Conservation (phyloP, 306 rosid genomes). For the Elaeagnus macrophylla region DNA sequence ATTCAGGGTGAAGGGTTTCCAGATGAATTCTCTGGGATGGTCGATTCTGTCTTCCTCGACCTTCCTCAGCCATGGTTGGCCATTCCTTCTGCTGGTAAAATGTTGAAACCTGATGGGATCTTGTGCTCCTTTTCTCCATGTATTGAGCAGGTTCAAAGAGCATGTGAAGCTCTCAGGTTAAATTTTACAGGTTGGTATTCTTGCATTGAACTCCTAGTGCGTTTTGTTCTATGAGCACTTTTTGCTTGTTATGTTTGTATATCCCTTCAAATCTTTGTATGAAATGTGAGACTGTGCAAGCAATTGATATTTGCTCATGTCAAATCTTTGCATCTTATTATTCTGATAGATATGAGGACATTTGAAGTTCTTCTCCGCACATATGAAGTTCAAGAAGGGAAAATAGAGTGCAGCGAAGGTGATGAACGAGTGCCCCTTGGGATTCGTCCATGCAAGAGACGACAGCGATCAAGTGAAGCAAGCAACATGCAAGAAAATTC, state of each 20-base stretch:
- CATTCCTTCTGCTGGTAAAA: conserved; percentile 65
- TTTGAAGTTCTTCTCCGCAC: conserved; percentile 76
- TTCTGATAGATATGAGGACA: conserved; percentile 63
- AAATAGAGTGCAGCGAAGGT: conserved; percentile 18
- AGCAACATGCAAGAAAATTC: conserved; percentile 24
- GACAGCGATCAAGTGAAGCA: conserved; percentile 44
- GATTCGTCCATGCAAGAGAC: conserved; percentile 61
- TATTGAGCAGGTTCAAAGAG: conserved; percentile 66
- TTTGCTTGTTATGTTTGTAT: neutral
- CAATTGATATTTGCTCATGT: neutral
- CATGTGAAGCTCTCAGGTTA: conserved; percentile 54
- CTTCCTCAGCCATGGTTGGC: conserved; percentile 91
- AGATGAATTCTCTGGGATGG: conserved; percentile 43
- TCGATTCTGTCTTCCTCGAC: conserved; percentile 73
- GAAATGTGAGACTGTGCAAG: neutral
- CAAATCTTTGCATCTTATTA: neutral
- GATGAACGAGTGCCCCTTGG: conserved; percentile 27
- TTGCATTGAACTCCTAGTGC: neutral
- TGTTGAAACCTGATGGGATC: conserved; percentile 60
- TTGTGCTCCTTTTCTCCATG: conserved; percentile 85
- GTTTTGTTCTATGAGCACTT: neutral
- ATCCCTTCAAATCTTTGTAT: neutral
- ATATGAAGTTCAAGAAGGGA: conserved; percentile 63
- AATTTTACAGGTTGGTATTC: conserved; percentile 48
- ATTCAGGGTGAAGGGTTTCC: conserved; percentile 90